Evolutionary conservation across 2,329 filamentous ascomycete species (phyloP).

Genomic region (Beauveria asiatica): DNA sequence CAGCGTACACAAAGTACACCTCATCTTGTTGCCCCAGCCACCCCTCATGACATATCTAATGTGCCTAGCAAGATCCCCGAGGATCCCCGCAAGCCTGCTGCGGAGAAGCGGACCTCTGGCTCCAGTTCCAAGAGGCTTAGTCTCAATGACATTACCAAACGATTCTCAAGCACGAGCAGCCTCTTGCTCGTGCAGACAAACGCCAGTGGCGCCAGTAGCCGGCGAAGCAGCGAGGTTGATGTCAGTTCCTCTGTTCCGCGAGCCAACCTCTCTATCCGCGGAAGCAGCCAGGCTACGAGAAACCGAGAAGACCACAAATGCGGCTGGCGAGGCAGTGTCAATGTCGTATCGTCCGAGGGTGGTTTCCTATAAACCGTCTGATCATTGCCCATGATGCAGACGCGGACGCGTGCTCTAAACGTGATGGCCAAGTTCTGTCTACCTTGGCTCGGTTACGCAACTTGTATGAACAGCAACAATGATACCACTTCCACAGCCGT

Average conservation of each 20-base stretch:
- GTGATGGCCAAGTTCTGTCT: neutral
- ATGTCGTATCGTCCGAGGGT: conserved; percentile 44
- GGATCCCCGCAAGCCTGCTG: conserved; percentile 20
- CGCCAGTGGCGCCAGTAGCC: conserved; percentile 38
- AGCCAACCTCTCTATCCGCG: conserved; percentile 36
- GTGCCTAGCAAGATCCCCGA: conserved; percentile 26
- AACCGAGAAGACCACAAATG: conserved; percentile 34
- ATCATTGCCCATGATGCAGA: neutral
- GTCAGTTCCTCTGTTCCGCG: conserved; percentile 27
- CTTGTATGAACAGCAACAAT: neutral
- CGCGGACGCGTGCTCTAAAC: neutral
- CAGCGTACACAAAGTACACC: conserved; percentile 42
- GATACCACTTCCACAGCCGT: neutral
- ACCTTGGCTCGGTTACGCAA: neutral
- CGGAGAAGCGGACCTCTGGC: conserved; percentile 43
- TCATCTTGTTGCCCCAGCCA: conserved; percentile 28
- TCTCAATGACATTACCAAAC: conserved; percentile 53
- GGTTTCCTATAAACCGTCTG: conserved; percentile 39
- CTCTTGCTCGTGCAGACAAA: conserved; percentile 52
- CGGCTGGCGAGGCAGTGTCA: conserved; percentile 49
- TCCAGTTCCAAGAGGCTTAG: conserved; percentile 50
- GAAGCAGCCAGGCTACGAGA: conserved; percentile 22
- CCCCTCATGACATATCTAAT: conserved; percentile 17
- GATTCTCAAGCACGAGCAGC: conserved; percentile 53
- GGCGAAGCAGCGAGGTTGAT: conserved; percentile 38